These are phyloP conservation scores for Cyclotella cryptica DNA, from an alignment of 108 stramenopile genomes.

Conservation along the genomic window DNA sequence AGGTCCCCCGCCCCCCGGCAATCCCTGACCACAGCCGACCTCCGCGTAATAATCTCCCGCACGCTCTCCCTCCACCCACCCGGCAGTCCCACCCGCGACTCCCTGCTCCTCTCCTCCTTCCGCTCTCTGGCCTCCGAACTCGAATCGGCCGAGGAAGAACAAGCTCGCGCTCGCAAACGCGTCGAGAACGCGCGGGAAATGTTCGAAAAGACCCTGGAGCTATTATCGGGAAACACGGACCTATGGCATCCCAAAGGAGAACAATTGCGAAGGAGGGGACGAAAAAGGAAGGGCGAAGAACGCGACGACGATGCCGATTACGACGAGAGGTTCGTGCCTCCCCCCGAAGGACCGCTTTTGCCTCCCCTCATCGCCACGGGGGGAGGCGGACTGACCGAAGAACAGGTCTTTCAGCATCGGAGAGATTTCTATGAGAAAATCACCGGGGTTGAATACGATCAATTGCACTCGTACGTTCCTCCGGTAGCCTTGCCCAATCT, in stretches of 20 bases:
- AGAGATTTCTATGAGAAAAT: slow-evolving; percentile 33
- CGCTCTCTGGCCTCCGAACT: slow-evolving; percentile 26
- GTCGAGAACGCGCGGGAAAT: slow-evolving; percentile 1
- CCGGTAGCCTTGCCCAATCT: slow-evolving; percentile 21
- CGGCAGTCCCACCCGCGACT: slow-evolving; percentile 21
- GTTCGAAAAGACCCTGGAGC: slow-evolving; percentile 31
- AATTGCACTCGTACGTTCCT: slow-evolving; percentile 22
- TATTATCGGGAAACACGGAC: slow-evolving; percentile 12
- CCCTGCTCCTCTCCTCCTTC: slow-evolving; percentile 29
- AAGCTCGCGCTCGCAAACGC: slow-evolving; percentile 14
- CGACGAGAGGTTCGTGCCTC: slow-evolving; percentile 20
- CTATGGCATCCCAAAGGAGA: slow-evolving; percentile 11
- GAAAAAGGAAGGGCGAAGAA: slow-evolving; percentile 33
- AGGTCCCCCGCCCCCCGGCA: not conserved
- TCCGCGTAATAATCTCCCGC: slow-evolving; percentile 28
- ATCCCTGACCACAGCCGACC: slow-evolving; percentile 30
- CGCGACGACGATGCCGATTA: slow-evolving; percentile 13
- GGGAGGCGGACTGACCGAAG: slow-evolving; percentile 25
- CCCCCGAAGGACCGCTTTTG: slow-evolving; percentile 24
- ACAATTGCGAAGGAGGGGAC: slow-evolving; percentile 19
- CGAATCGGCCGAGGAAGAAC: slow-evolving; percentile 35
- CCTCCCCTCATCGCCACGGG: slow-evolving; percentile 13
- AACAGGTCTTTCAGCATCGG: slow-evolving; percentile 13
- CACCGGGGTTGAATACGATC: not conserved
- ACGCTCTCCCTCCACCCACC: slow-evolving; percentile 16